Percentiles rank a stretch among this genome's conserved stretches.
phyloP scores from a whole-genome alignment of 257 asterid genomes.

The Fraxinus americana region DNA sequence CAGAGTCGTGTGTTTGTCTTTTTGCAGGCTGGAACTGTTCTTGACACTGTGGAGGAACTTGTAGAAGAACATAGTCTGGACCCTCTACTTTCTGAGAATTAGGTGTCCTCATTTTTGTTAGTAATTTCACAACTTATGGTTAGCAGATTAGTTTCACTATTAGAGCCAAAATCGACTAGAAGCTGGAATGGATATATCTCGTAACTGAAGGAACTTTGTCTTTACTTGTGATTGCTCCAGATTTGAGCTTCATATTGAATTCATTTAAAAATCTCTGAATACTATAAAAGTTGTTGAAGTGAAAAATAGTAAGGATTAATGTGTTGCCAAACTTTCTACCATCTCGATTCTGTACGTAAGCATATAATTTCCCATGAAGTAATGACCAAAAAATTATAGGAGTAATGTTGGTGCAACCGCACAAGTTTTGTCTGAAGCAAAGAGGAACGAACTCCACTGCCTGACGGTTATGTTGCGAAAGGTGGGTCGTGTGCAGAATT shows the following conservation, averaged over 20 bases:
- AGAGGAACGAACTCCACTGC: conserved; percentile 57
- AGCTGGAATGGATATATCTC: conserved; percentile 7
- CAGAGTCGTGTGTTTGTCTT: neutral
- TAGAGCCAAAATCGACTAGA: neutral
- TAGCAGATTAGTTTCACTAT: neutral
- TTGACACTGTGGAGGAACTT: conserved; percentile 72
- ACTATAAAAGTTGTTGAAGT: neutral
- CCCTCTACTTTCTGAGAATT: conserved; percentile 54
- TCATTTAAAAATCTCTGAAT: neutral
- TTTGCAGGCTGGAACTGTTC: conserved; percentile 54
- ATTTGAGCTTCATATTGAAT: too few species aligned
- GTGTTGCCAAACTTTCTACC: conserved; percentile 18
- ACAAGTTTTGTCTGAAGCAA: conserved; percentile 43
- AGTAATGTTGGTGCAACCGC: conserved; percentile 58
- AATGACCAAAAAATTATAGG: conserved; percentile 48
- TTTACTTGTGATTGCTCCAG: too few species aligned
- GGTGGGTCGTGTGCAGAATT: conserved; percentile 33
- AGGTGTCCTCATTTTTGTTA: conserved; percentile 20
- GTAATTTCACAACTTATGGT: neutral
- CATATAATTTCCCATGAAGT: conserved; percentile 18
- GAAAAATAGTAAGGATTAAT: neutral
- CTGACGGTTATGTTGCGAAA: conserved; percentile 53
- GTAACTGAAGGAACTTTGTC: too few species aligned
- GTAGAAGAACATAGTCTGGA: conserved; percentile 77
- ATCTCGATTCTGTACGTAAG: neutral